phyloP scores from a whole-genome alignment of 73 alveolate genomes.

The Paraurostyla sp. region DNA sequence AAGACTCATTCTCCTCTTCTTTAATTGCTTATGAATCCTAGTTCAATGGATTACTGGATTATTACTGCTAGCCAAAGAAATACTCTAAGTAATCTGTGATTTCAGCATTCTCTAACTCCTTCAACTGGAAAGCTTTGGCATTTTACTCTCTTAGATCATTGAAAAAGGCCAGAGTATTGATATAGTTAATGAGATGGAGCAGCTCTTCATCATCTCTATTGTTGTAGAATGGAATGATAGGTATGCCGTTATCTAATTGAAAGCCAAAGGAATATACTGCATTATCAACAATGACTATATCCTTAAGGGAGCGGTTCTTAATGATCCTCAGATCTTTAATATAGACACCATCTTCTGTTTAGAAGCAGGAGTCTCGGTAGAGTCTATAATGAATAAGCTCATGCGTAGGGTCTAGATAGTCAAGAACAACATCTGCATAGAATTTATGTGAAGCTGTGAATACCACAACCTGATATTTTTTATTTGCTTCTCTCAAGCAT shows the following conservation, averaged over 20 bases:
- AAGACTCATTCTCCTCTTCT: constrained; percentile 50
- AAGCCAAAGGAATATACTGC: constrained; percentile 65
- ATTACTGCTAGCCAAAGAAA: constrained; percentile 17
- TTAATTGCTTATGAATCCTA: constrained; percentile 33
- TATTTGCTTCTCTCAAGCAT: constrained; percentile 55
- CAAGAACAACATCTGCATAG: constrained; percentile 82
- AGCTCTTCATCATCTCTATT: constrained; percentile 67
- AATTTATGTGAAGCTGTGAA: constrained; percentile 80
- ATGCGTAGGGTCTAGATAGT: constrained; percentile 61
- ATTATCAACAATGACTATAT: constrained; percentile 62
- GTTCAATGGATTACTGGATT: not conserved
- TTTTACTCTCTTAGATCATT: constrained; percentile 51
- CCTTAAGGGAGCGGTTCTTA: constrained; percentile 45
- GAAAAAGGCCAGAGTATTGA: constrained; percentile 49
- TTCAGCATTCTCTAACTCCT: constrained; percentile 47
- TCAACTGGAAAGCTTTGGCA: constrained; percentile 60
- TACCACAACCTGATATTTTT: constrained; percentile 68
- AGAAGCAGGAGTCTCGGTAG: constrained; percentile 66
- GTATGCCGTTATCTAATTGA: constrained; percentile 60
- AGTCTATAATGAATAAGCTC: constrained; percentile 54
- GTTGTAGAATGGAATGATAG: constrained; percentile 55
- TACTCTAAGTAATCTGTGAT: constrained; percentile 36
- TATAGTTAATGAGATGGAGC: constrained; percentile 68
- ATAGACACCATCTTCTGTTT: constrained; percentile 75
- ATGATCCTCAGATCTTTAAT: constrained; percentile 77